phyloP scores from a whole-genome alignment of 2,329 filamentous ascomycete species.

The Daldinia sp. region DNA sequence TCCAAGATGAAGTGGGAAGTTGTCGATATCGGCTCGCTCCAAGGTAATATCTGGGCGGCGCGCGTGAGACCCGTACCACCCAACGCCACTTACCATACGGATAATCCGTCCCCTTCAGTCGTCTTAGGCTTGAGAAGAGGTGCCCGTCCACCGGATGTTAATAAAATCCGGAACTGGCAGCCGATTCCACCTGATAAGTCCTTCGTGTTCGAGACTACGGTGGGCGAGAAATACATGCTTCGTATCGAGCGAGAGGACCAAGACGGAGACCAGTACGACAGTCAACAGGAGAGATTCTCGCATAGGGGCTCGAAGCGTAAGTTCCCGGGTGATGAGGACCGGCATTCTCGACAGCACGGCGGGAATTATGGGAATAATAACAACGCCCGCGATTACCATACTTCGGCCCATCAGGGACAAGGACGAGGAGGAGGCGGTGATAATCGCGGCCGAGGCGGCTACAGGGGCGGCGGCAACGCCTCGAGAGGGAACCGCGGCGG shows the following conservation, averaged over 20 bases:
- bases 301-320: slow-evolving; percentile 73
- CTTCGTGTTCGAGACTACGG: slow-evolving; percentile 82
- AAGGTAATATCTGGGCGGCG: slow-evolving; percentile 90
- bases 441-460: slow-evolving; percentile 42
- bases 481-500: slow-evolving; percentile 56
- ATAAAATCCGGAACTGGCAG: slow-evolving; percentile 86
- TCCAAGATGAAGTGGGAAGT: slow-evolving; percentile 87
- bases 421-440: slow-evolving; percentile 55
- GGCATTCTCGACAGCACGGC: slow-evolving; percentile 47
- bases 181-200: slow-evolving; percentile 77
- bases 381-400: slow-evolving; percentile 55
- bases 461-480: slow-evolving; percentile 50
- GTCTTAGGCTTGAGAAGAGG: slow-evolving; percentile 84
- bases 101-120: slow-evolving; percentile 81
- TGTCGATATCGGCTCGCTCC: slow-evolving; percentile 77
- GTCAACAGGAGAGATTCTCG: slow-evolving; percentile 72
- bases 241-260: slow-evolving; percentile 80
- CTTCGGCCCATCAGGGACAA: slow-evolving; percentile 58
- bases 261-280: slow-evolving; percentile 73
- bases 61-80: slow-evolving; percentile 78
- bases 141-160: slow-evolving; percentile 81
- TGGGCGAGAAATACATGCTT: slow-evolving; percentile 87
- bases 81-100: slow-evolving; percentile 78
- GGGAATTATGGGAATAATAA: slow-evolving; percentile 49
- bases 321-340: slow-evolving; percentile 60